These are phyloP conservation scores for Asterionellopsis glacialis DNA, from an alignment of 108 stramenopile species.

Conservation along the genomic window DNA sequence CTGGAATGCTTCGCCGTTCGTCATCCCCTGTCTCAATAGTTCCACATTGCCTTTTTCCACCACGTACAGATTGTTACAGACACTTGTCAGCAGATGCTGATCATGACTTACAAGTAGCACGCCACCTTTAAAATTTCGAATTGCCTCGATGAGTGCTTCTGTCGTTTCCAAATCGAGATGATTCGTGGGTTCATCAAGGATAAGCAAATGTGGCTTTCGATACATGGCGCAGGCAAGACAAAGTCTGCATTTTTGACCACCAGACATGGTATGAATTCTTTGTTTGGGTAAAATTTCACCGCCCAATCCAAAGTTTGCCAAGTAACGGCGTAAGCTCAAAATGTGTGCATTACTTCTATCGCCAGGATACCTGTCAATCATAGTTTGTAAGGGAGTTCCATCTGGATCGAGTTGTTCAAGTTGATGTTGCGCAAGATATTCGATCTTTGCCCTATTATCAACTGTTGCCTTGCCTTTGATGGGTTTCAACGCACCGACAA, in stretches of 20 bases:
- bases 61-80: slow-evolving; percentile 80
- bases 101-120: slow-evolving; percentile 86
- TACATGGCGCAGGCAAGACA: slow-evolving; percentile 65
- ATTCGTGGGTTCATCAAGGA: slow-evolving; percentile 55
- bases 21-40: slow-evolving; percentile 39
- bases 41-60: slow-evolving; percentile 61
- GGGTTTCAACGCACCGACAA: slow-evolving; percentile 76
- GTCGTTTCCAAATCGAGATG: slow-evolving; percentile 64
- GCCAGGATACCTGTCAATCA: slow-evolving; percentile 80
- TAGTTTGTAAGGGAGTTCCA: slow-evolving; percentile 51
- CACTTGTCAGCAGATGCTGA: slow-evolving; percentile 78
- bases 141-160: slow-evolving; percentile 79
- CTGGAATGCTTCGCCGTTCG: slow-evolving; percentile 65
- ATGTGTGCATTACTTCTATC: slow-evolving; percentile 57
- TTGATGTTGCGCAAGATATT: slow-evolving; percentile 92
- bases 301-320: slow-evolving; percentile 73
- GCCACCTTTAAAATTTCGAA: slow-evolving; percentile 72
- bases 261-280: slow-evolving; percentile 77
- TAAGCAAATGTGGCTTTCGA: slow-evolving; percentile 59
- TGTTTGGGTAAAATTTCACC: slow-evolving; percentile 66
- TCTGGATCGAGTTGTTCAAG: slow-evolving; percentile 88
- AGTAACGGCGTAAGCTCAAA: slow-evolving; percentile 56
- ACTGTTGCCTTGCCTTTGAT: slow-evolving; percentile 63
- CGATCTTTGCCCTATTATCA: slow-evolving; percentile 77
- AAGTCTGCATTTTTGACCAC: slow-evolving; percentile 90